A percentile compares a stretch with the other conserved stretches of the same genome.
phyloP scores from a whole-genome alignment of 129 eudicot genomes.

The Centella asiatica region DNA sequence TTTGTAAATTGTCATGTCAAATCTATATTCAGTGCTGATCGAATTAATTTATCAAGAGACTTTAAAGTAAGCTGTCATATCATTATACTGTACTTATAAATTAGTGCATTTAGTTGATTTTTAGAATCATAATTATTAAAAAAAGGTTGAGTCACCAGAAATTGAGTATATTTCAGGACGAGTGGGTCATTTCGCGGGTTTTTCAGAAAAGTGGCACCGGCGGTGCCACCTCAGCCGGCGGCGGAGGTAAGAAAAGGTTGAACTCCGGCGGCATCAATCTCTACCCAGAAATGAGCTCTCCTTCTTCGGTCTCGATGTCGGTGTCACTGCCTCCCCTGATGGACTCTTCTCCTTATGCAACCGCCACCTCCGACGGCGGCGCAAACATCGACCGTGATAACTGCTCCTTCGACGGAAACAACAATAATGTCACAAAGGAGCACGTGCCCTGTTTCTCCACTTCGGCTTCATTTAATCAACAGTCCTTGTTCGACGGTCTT shows the following conservation, averaged over 20 bases:
- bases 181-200: constrained; percentile 96
- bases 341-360: constrained; percentile 43
- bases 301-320: constrained; percentile 47
- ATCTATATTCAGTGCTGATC: too few relatives aligned
- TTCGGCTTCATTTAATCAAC: constrained; percentile 26
- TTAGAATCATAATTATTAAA: background rate
- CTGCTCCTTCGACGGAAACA: constrained; percentile 32
- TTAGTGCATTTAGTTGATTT: too few relatives aligned
- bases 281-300: constrained; percentile 38
- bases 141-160: background rate
- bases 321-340: constrained; percentile 58
- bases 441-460: constrained; percentile 99
- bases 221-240: background rate
- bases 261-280: constrained; percentile 3
- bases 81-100: too few relatives aligned
- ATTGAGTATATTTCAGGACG: constrained; percentile 34
- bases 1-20: too few relatives aligned
- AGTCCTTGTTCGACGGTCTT: constrained; percentile 32
- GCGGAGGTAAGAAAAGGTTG: constrained; percentile 40
- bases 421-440: constrained; percentile 38
- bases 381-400: constrained; percentile 27
- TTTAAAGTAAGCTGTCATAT: background rate
- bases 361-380: constrained; percentile 37
- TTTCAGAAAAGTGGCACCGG: constrained; percentile 54
- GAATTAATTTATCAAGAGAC: too few relatives aligned